Percentiles rank a stretch among this genome's conserved stretches.
Evolutionary conservation across 257 asterid genomes (phyloP).

Genomic region (Primulina eburnea): DNA sequence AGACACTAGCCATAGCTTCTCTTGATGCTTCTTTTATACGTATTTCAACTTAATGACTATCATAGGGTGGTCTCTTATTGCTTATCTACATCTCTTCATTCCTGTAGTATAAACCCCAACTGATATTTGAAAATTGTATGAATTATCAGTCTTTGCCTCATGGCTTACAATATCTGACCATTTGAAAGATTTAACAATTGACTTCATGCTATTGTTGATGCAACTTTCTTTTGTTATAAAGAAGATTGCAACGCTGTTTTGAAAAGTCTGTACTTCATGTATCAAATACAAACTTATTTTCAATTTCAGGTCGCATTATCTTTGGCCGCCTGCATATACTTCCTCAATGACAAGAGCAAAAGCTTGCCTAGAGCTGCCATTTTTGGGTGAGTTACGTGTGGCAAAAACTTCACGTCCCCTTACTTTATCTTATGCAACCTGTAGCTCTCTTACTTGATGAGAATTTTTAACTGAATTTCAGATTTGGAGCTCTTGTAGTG

Average conservation of each 20-base stretch:
- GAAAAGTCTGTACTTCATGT: neutral
- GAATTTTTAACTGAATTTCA: slow-evolving; percentile 32
- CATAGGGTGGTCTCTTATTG: neutral
- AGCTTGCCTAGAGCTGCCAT: slow-evolving; percentile 74
- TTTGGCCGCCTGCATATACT: slow-evolving; percentile 89
- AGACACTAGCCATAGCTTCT: neutral
- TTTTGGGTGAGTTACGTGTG: slow-evolving; percentile 63
- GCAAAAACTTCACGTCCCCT: slow-evolving; percentile 5
- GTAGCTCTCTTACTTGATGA: slow-evolving; percentile 18
- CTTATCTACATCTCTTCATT: neutral
- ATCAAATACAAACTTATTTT: neutral
- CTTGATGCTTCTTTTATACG: too few species aligned
- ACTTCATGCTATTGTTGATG: too few species aligned
- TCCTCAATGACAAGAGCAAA: slow-evolving; percentile 92
- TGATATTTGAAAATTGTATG: neutral
- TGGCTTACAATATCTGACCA: neutral
- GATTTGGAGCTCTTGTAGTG: slow-evolving; percentile 74
- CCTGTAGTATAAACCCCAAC: neutral
- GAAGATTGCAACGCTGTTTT: neutral
- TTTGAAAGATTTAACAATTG: neutral
- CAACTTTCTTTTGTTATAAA: too few species aligned
- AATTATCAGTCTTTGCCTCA: neutral
- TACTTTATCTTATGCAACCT: neutral
- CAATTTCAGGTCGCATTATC: slow-evolving; percentile 79
- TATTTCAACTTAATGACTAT: neutral